phyloP scores from a whole-genome alignment of 1,284 basidiomycete genomes.

The Sphagnurus paluster region DNA sequence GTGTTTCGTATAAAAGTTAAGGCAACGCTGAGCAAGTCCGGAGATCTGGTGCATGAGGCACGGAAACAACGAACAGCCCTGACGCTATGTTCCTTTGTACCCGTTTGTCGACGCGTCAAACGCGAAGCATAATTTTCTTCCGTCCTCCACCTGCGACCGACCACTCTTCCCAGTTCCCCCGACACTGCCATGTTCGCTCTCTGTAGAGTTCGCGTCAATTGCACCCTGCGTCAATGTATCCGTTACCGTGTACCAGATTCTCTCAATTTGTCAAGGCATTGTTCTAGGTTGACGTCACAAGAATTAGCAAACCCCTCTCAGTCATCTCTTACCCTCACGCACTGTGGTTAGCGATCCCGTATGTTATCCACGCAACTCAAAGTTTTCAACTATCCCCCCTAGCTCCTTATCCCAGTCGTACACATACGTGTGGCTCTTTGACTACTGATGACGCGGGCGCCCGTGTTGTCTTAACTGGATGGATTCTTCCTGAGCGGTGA shows the following conservation, averaged over 20 bases:
- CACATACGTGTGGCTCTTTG: slow-evolving; percentile 69
- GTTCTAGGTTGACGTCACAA: slow-evolving; percentile 23
- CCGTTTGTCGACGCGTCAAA: slow-evolving; percentile 21
- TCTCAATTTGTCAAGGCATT: slow-evolving; percentile 15
- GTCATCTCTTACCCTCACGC: slow-evolving; percentile 19
- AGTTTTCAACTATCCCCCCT: slow-evolving; percentile 21
- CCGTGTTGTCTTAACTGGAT: slow-evolving; percentile 73
- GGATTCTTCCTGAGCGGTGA: slow-evolving; percentile 75
- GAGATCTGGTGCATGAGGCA: slow-evolving; percentile 22
- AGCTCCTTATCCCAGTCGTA: slow-evolving; percentile 64
- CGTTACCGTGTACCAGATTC: slow-evolving; percentile 9
- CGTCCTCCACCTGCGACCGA: slow-evolving; percentile 9
- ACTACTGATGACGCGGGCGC: slow-evolving; percentile 53
- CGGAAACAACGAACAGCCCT: slow-evolving; percentile 14
- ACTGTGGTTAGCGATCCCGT: slow-evolving; percentile 31
- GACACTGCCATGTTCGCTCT: slow-evolving; percentile 17
- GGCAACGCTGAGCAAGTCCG: slow-evolving; percentile 13
- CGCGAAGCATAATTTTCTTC: slow-evolving; percentile 11
- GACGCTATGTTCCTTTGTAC: slow-evolving; percentile 9
- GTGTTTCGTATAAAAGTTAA: slow-evolving; percentile 23
- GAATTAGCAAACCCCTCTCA: slow-evolving; percentile 13
- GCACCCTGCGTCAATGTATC: slow-evolving; percentile 7
- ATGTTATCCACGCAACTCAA: slow-evolving; percentile 7
- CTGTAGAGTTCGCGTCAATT: slow-evolving; percentile 8
- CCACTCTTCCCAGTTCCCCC: slow-evolving; percentile 4